A percentile compares a stretch with the other conserved stretches of the same genome.
Conservation (phyloP, 164 flowering plant species). For the Cinnamomum micranthum region DNA sequence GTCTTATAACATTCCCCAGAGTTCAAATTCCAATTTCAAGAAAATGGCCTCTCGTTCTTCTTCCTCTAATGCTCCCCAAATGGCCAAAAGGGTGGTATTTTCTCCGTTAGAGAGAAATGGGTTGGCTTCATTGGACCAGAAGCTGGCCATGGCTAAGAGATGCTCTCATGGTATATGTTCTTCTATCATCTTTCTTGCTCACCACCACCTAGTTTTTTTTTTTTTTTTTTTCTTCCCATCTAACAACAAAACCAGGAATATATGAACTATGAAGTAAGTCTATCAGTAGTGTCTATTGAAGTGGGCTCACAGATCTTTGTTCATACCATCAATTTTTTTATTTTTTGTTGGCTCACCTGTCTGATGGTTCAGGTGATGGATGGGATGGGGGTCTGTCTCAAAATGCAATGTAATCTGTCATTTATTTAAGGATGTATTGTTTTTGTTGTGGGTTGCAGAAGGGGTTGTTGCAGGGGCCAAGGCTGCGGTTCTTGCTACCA, state of each 20-base stretch:
- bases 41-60: slow-evolving; percentile 2
- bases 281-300: too few species aligned
- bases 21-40: too few species aligned
- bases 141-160: slow-evolving; percentile 72
- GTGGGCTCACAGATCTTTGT: too few species aligned
- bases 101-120: slow-evolving; percentile 40
- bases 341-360: too few species aligned
- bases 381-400: too few species aligned
- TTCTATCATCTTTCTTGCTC: neutral
- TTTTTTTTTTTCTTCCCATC: neutral
- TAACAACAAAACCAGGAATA: neutral
- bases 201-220: too few species aligned
- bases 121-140: slow-evolving; percentile 56
- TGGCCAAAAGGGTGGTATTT: slow-evolving; percentile 13
- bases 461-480: slow-evolving; percentile 90
- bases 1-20: too few species aligned
- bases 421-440: too few species aligned
- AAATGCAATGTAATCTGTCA: too few species aligned
- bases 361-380: too few species aligned
- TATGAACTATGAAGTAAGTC: too few species aligned
- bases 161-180: slow-evolving; percentile 57
- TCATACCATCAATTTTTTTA: too few species aligned
- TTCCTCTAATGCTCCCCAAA: neutral
- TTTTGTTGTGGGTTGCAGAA: slow-evolving; percentile 28
- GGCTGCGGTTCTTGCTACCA: slow-evolving; percentile 67